phyloP scores from a whole-genome alignment of 352 stramenopile species.

The Globisporangium iwayamae region DNA sequence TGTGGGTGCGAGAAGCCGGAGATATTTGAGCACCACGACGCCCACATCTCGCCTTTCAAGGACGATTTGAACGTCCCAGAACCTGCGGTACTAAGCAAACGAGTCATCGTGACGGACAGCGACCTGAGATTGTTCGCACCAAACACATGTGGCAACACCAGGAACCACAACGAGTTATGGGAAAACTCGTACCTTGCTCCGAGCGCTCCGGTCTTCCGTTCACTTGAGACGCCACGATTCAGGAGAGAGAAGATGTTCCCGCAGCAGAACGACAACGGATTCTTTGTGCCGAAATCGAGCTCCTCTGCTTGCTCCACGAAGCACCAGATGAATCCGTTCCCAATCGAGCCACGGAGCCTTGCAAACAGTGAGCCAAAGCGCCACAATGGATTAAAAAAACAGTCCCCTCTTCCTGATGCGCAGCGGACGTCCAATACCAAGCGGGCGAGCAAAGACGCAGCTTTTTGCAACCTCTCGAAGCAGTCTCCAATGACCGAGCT shows the following conservation, averaged over 20 bases:
- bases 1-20: conserved; percentile 7
- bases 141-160: background rate
- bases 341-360: conserved; percentile 6
- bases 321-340: conserved; percentile 20
- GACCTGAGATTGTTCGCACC: conserved; percentile 31
- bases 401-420: conserved; percentile 15
- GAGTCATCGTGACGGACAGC: conserved; percentile 44
- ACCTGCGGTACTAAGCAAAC: conserved; percentile 36
- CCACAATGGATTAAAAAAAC: conserved; percentile 6
- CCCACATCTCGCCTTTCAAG: conserved; percentile 11
- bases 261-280: conserved; percentile 6
- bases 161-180: conserved; percentile 4
- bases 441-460: conserved; percentile 1
- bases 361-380: conserved; percentile 5
- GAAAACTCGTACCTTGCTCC: background rate
- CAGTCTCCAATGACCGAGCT: conserved; percentile 14
- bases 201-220: background rate
- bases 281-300: conserved; percentile 7
- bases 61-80: conserved; percentile 24
- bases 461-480: background rate
- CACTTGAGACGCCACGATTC: conserved; percentile 4
- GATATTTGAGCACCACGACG: background rate
- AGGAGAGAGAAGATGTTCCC: conserved; percentile 24
- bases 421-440: conserved; percentile 6
- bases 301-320: conserved; percentile 3